Conservation (phyloP, 2,329 filamentous ascomycete genomes). For the Aspergillus sp. region DNA sequence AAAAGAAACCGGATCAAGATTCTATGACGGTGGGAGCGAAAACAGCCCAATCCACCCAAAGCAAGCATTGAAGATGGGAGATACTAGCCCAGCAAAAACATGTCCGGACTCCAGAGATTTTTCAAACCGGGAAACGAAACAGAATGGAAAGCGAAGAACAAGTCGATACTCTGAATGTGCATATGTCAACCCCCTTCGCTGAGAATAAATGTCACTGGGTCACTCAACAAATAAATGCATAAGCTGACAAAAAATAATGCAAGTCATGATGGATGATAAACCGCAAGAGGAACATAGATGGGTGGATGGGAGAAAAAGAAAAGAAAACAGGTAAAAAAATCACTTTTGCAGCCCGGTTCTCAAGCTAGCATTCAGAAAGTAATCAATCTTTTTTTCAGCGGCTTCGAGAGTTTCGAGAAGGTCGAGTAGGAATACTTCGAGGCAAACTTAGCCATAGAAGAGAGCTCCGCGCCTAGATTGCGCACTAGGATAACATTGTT, state of each 20-base stretch:
- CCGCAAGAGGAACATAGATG: slow-evolving; percentile 16
- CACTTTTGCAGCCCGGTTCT: slow-evolving; percentile 53
- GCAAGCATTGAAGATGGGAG: slow-evolving; percentile 28
- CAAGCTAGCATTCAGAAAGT: slow-evolving; percentile 52
- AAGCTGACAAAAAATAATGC: slow-evolving; percentile 22
- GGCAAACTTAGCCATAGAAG: slow-evolving; percentile 48
- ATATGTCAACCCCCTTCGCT: slow-evolving; percentile 24
- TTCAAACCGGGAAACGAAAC: slow-evolving; percentile 30
- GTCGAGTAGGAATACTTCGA: slow-evolving; percentile 55
- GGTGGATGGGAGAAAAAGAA: slow-evolving; percentile 12
- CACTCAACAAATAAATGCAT: slow-evolving; percentile 24
- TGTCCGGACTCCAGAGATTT: slow-evolving; percentile 37
- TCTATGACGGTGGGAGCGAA: slow-evolving; percentile 36
- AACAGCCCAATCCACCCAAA: slow-evolving; percentile 29
- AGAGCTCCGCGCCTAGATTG: slow-evolving; percentile 47
- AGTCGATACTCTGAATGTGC: slow-evolving; percentile 26
- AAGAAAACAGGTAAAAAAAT: slow-evolving; percentile 18
- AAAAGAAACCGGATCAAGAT: slow-evolving; percentile 19
- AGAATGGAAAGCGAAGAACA: slow-evolving; percentile 16
- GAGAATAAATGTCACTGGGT: slow-evolving; percentile 22
- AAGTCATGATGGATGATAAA: slow-evolving; percentile 21
- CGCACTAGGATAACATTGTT: slow-evolving; percentile 26
- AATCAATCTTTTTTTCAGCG: slow-evolving; percentile 56
- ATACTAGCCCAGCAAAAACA: slow-evolving; percentile 34
- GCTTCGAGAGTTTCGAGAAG: slow-evolving; percentile 54